Conservation (phyloP, 208 protist species). For the Phytomonas francai region DNA sequence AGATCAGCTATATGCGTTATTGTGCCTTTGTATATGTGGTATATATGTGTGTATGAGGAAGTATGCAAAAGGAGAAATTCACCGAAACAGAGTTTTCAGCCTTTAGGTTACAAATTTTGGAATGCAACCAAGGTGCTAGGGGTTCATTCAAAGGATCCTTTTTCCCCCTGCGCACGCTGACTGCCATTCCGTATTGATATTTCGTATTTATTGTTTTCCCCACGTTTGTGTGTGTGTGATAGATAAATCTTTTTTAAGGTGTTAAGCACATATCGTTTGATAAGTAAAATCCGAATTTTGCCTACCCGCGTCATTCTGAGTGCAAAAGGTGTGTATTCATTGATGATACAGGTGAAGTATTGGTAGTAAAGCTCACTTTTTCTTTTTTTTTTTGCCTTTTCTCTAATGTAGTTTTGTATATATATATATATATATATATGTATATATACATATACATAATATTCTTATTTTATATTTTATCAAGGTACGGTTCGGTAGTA, state of each 20-base stretch:
- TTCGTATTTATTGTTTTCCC: too few relatives aligned
- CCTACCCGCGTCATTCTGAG: not conserved
- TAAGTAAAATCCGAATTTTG: not conserved
- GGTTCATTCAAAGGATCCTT: not conserved
- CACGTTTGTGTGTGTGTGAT: not conserved
- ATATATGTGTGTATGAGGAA: not conserved
- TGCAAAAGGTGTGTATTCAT: not conserved
- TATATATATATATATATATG: slow-evolving; percentile 7
- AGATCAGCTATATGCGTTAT: not conserved
- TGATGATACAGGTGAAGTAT: not conserved
- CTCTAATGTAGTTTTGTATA: not conserved
- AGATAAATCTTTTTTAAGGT: not conserved
- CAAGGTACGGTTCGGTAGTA: not conserved
- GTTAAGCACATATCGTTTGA: not conserved
- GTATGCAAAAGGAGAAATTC: not conserved
- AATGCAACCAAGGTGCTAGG: not conserved
- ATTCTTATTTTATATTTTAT: not conserved
- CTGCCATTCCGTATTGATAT: too few relatives aligned
- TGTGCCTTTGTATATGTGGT: not conserved
- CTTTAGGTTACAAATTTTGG: not conserved
- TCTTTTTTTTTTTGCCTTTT: not conserved
- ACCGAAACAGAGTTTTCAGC: not conserved
- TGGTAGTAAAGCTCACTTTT: not conserved
- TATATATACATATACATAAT: slow-evolving; percentile 6
- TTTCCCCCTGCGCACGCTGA: too few relatives aligned